Percentiles rank a stretch among this genome's conserved stretches.
These are phyloP conservation scores for Hamigera avellanea DNA, from an alignment of 495 filamentous ascomycete species.

Conservation along the genomic window DNA sequence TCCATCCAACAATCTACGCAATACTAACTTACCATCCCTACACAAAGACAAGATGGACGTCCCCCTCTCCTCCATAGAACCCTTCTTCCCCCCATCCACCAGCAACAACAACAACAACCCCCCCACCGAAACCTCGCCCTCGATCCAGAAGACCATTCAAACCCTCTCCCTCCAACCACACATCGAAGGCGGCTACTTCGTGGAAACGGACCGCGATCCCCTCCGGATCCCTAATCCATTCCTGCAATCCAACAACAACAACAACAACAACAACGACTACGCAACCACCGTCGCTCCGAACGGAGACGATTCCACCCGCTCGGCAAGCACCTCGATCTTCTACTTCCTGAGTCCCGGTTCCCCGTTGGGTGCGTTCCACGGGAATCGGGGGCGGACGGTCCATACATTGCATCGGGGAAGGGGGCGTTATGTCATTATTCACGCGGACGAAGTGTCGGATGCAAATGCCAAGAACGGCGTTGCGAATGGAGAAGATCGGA, in stretches of 20 bases:
- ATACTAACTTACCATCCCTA: too few species aligned
- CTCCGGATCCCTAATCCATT: constrained; percentile 40
- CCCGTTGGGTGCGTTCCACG: constrained; percentile 48
- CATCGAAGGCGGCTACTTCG: constrained; percentile 55
- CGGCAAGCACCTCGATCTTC: constrained; percentile 42
- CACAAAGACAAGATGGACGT: constrained; percentile 10
- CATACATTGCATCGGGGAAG: constrained; percentile 50
- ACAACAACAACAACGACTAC: constrained; percentile 4
- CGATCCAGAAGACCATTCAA: constrained; percentile 27
- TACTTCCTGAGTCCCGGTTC: constrained; percentile 48
- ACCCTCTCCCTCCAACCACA: constrained; percentile 37
- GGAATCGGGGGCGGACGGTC: constrained; percentile 45
- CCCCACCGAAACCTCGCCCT: constrained; percentile 9
- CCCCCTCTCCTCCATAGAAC: constrained; percentile 6
- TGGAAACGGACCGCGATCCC: constrained; percentile 47
- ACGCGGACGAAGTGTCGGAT: constrained; percentile 32
- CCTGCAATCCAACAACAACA: constrained; percentile 4
- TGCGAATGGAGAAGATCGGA: neutral
- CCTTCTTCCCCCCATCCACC: neutral
- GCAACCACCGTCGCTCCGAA: too few species aligned
- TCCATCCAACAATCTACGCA: too few species aligned
- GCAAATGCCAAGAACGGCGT: too few species aligned
- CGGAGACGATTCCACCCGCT: constrained; percentile 19
- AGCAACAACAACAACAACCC: constrained; percentile 1
- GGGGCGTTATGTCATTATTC: constrained; percentile 51